These are phyloP conservation scores for Spinacia oleracea DNA, from an alignment of 179 eudicot genomes.

Conservation along the genomic window DNA sequence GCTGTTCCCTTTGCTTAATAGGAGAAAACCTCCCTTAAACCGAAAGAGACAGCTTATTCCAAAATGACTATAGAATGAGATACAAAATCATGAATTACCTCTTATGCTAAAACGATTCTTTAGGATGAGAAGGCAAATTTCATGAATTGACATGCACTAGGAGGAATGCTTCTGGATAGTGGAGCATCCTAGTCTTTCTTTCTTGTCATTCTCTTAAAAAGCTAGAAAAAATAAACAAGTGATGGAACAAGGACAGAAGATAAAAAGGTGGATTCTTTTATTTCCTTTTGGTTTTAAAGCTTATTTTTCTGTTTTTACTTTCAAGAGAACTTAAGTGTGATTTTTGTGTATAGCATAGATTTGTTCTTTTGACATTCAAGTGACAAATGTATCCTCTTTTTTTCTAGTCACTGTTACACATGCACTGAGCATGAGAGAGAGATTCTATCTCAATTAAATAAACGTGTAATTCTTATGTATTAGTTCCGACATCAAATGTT, in stretches of 20 bases:
- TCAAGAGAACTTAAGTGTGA: too few relatives aligned
- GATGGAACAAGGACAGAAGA: not conserved
- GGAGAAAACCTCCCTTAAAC: not conserved
- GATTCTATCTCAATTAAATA: not conserved
- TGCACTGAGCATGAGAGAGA: not conserved
- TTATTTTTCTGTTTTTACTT: not conserved
- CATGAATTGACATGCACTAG: constrained; percentile 1
- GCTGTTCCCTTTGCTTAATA: not conserved
- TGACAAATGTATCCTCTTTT: not conserved
- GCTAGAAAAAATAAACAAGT: not conserved
- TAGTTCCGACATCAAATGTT: not conserved
- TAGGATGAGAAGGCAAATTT: not conserved
- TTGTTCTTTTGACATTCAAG: too few relatives aligned
- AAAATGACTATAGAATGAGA: not conserved
- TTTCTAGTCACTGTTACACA: not conserved
- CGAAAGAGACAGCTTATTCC: not conserved
- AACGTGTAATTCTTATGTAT: not conserved
- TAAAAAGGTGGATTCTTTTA: constrained; percentile 1
- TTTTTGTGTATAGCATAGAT: too few relatives aligned
- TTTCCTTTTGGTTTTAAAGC: not conserved
- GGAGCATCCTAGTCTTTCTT: not conserved
- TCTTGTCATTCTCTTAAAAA: not conserved
- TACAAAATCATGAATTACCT: not conserved
- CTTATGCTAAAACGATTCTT: not conserved
- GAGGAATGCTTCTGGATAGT: not conserved